A percentile compares a stretch with the other conserved stretches of the same genome.
Evolutionary conservation across 352 stramenopile genomes (phyloP).

Genomic region (Pythium diclinum): DNA sequence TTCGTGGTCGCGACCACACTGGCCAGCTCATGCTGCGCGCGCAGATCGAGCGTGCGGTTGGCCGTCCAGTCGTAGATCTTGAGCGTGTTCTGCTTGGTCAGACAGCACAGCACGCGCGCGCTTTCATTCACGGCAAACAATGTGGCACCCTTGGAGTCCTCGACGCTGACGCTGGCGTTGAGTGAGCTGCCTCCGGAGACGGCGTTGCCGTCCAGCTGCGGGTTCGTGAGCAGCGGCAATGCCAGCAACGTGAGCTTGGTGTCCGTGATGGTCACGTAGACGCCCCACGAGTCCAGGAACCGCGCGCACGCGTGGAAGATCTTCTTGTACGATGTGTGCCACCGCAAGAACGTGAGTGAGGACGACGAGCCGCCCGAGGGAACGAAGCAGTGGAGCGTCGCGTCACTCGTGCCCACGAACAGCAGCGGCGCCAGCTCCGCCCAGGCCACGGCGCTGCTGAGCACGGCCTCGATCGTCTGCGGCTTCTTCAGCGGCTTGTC

Average conservation of each 20-base stretch:
- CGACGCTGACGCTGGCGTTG: conserved; percentile 36
- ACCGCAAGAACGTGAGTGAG: conserved; percentile 33
- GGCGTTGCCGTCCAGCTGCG: conserved; percentile 33
- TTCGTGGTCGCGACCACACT: conserved; percentile 20
- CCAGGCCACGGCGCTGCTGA: conserved; percentile 38
- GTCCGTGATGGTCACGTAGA: conserved; percentile 58
- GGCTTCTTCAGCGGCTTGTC: conserved; percentile 59
- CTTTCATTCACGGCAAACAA: conserved; percentile 56
- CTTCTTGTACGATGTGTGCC: conserved; percentile 59
- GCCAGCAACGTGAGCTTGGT: conserved; percentile 54
- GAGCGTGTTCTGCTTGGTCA: conserved; percentile 64
- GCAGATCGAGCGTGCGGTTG: conserved; percentile 45
- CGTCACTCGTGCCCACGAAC: conserved; percentile 56
- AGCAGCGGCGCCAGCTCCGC: conserved; percentile 45
- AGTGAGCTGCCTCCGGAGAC: background rate
- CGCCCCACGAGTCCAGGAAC: conserved; percentile 69
- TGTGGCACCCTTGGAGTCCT: conserved; percentile 61
- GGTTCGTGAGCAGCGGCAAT: conserved; percentile 57
- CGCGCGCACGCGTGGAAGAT: conserved; percentile 48
- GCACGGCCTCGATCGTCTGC: conserved; percentile 44
- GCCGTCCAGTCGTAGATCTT: conserved; percentile 77
- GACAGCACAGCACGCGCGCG: conserved; percentile 43
- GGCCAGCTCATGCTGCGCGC: conserved; percentile 57
- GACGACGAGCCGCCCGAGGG: conserved; percentile 18
- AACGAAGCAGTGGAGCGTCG: conserved; percentile 56